Evolutionary conservation across 2,329 filamentous ascomycete species (phyloP).

Genomic region (Penicillium vulpinum): DNA sequence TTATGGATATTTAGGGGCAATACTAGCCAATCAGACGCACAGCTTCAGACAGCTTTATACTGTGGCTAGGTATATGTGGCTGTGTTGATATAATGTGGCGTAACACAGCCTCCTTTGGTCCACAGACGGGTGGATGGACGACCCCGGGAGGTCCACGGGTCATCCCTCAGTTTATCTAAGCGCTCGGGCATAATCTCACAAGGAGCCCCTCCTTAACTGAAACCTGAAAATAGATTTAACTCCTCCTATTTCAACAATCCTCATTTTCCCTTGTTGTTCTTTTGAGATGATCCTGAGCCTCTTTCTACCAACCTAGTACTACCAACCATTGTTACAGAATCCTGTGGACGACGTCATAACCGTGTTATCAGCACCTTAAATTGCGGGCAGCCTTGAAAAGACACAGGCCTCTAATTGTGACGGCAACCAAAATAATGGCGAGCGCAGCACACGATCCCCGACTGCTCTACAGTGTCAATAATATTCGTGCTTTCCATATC

Average conservation of each 20-base stretch:
- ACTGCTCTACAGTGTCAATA: slow-evolving; percentile 59
- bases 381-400: slow-evolving; percentile 4
- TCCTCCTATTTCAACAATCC: background rate
- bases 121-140: too few relatives aligned
- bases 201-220: slow-evolving; percentile 15
- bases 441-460: slow-evolving; percentile 37
- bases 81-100: slow-evolving; percentile 28
- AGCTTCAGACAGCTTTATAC: background rate
- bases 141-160: too few relatives aligned
- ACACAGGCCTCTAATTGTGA: background rate
- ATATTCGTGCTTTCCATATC: slow-evolving; percentile 89
- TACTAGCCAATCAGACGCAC: background rate
- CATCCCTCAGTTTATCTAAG: slow-evolving; percentile 22
- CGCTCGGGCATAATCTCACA: slow-evolving; percentile 23
- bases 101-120: slow-evolving; percentile 14
- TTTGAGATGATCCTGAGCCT: background rate
- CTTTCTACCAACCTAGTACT: background rate
- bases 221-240: background rate
- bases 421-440: slow-evolving; percentile 22
- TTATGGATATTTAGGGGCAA: background rate
- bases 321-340: background rate
- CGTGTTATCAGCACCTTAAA: slow-evolving; percentile 14
- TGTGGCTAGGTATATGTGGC: slow-evolving; percentile 23
- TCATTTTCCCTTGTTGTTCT: background rate
- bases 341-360: slow-evolving; percentile 22